A percentile compares a stretch with the other conserved stretches of the same genome.
Conservation (phyloP, 2,329 filamentous ascomycete genomes). For the Immersiporthe knoxdaviesiana region DNA sequence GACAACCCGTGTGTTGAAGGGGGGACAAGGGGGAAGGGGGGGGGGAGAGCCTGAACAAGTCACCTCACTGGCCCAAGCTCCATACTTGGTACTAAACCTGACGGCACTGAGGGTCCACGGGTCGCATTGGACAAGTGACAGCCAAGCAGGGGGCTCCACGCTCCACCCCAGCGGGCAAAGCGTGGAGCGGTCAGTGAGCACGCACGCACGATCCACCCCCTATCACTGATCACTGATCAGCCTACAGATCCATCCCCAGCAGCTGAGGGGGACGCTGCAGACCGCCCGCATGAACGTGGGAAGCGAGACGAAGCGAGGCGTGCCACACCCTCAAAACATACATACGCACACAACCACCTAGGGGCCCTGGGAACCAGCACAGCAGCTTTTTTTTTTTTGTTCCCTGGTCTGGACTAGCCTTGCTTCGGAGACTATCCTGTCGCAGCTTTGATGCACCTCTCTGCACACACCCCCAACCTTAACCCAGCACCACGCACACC, state of each 20-base stretch:
- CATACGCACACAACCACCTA: background rate
- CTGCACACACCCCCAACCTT: slow-evolving; percentile 5
- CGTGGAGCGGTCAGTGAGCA: slow-evolving; percentile 22
- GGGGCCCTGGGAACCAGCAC: slow-evolving; percentile 6
- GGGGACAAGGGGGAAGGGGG: background rate
- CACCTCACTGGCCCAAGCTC: background rate
- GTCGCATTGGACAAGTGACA: slow-evolving; percentile 1
- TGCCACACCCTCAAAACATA: background rate
- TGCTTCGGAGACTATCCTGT: slow-evolving; percentile 8
- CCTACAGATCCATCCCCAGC: slow-evolving; percentile 12
- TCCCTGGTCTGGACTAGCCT: slow-evolving; percentile 11
- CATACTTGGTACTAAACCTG: background rate
- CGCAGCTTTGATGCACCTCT: slow-evolving; percentile 14
- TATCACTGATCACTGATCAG: no score
- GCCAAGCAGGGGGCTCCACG: slow-evolving; percentile 2
- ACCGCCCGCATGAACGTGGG: slow-evolving; percentile 19
- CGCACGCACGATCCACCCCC: slow-evolving; percentile 14
- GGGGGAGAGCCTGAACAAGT: background rate
- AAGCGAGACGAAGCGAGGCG: slow-evolving; percentile 6
- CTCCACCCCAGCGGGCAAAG: slow-evolving; percentile 11
- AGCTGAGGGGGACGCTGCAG: slow-evolving; percentile 11
- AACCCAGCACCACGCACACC: background rate
- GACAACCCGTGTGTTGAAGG: background rate
- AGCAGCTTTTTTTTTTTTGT: slow-evolving; percentile 12
- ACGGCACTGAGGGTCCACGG: background rate